Conservation (phyloP, 208 protist species). For the Trichomonas tenax region DNA sequence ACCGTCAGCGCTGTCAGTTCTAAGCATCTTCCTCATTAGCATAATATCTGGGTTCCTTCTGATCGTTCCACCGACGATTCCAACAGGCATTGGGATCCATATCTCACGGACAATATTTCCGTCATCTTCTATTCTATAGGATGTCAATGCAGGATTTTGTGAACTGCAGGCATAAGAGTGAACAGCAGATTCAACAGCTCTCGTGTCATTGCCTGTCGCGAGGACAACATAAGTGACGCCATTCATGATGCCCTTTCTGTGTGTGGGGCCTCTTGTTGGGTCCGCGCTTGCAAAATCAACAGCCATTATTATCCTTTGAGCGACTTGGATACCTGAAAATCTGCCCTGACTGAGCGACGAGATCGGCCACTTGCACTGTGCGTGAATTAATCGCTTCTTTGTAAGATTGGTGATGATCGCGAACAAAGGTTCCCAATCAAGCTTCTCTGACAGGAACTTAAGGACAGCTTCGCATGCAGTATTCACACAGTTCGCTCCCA, state of each 20-base stretch:
- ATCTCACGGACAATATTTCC: not conserved
- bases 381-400: not conserved
- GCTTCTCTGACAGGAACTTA: not conserved
- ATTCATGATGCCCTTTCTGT: conserved; percentile 22
- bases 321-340: not conserved
- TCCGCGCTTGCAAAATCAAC: not conserved
- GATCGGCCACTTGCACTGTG: not conserved
- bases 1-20: not conserved
- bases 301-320: not conserved
- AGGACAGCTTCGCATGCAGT: not conserved
- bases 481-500: conserved; percentile 1
- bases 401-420: not conserved
- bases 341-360: not conserved
- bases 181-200: conserved; percentile 15
- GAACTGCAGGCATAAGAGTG: not conserved
- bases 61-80: not conserved
- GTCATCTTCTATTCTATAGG: not conserved
- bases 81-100: not conserved
- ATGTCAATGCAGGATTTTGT: not conserved
- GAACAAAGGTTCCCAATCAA: not conserved
- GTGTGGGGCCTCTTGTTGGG: not conserved
- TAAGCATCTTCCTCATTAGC: not conserved
- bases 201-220: not conserved
- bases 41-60: not conserved
- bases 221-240: not conserved